phyloP scores from a whole-genome alignment of 257 asterid genomes.

The Handroanthus guayacan region DNA sequence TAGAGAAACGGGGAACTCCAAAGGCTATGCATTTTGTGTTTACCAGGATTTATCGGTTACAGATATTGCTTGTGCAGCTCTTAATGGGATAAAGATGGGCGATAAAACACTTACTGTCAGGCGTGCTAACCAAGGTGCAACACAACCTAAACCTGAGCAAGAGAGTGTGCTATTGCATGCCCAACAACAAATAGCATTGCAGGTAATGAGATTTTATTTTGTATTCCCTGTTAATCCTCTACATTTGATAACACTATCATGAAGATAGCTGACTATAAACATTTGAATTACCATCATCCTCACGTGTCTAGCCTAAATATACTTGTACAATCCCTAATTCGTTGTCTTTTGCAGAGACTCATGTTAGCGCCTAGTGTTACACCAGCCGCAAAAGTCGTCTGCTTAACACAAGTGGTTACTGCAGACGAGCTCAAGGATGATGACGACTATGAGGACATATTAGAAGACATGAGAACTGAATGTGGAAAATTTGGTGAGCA shows the following conservation, averaged over 20 bases:
- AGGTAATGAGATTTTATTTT: slow-evolving; percentile 51
- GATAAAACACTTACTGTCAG: slow-evolving; percentile 96
- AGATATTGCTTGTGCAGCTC: slow-evolving; percentile 98
- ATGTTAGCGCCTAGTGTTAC: slow-evolving; percentile 63
- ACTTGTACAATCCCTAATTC: background rate
- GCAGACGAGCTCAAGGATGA: slow-evolving; percentile 78
- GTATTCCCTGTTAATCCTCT: slow-evolving; percentile 5
- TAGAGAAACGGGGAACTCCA: slow-evolving; percentile 97
- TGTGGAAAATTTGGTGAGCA: slow-evolving; percentile 74
- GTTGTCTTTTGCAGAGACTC: slow-evolving; percentile 62
- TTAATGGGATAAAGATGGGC: slow-evolving; percentile 98
- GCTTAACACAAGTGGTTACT: slow-evolving; percentile 76
- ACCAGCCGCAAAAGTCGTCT: slow-evolving; percentile 79
- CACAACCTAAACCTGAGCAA: slow-evolving; percentile 95
- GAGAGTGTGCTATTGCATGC: slow-evolving; percentile 89
- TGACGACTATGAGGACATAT: slow-evolving; percentile 80
- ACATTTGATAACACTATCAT: background rate
- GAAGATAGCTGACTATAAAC: background rate
- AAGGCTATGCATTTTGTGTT: slow-evolving; percentile 99
- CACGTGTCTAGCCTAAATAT: background rate
- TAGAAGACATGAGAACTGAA: slow-evolving; percentile 90
- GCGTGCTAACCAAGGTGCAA: slow-evolving; percentile 92
- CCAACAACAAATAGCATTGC: slow-evolving; percentile 94
- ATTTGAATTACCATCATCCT: background rate
- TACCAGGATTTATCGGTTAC: slow-evolving; percentile 91